Evolutionary conservation across 768 basidiomycete species (phyloP), one percentile per base, ranked within the genome.

Genomic region (Sutorius australiensis): DNA sequence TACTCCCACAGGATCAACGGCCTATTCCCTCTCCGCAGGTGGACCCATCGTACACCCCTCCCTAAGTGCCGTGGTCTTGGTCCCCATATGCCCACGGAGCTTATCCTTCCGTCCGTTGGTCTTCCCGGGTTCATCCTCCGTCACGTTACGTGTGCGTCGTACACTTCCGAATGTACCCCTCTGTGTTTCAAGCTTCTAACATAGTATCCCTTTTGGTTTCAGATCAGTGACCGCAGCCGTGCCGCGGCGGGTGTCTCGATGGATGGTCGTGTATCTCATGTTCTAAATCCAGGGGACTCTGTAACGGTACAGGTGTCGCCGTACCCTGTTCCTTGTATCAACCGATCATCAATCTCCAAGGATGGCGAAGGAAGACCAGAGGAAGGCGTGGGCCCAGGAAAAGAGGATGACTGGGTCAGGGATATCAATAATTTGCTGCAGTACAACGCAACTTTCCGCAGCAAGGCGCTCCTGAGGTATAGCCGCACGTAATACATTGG

Each of bases 11-110:
- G 95, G 95, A 6, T 97, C 94, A 19, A 97, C 95, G 3, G 95
- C 95, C 14, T 97, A 98, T 70, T 97, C 94, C 1, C 78, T 98
- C 21, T 95, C 93, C 3, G 91, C 94, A 0, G 95, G 95, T 32
- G 95, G 95, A 24, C 95, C 95, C 4, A 97, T 98, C 59, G 92
- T 97, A 0, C 95, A 97, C 57, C 95, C 95, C 3, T 91, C 90
- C 3, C 74, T 95, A 36, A 89, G 89, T 54, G 90, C 93, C 1
- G 79, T 97, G 46, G 88, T 98, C 13, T 74, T 98, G 38, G 95
- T 95, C 1, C 95, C 95, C n/a, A 95, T 98, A 59, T 94, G 92
- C 63, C 95, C 95, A 44, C 80, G 95, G 50, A 93, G 91, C 66
- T 73, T 98, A 17, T 92, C 89, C 30, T 98, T 98, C 71, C 77